These are phyloP conservation scores for Vitis amurensis DNA, from an alignment of 164 flowering plant species.

Conservation along the genomic window DNA sequence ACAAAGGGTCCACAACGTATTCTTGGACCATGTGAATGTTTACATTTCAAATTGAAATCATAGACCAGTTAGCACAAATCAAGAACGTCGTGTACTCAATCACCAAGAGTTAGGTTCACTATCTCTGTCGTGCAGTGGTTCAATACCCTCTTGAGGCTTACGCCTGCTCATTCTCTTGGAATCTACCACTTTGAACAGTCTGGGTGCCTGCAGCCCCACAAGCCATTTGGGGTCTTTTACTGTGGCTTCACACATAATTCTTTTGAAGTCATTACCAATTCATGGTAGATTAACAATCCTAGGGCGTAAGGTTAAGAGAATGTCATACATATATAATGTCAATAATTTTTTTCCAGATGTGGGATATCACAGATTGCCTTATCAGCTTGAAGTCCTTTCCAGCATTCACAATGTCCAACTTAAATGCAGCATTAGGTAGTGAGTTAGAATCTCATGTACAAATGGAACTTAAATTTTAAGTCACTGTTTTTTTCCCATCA, in stretches of 20 bases:
- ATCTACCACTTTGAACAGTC: constrained; percentile 26
- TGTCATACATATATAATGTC: too few relatives aligned
- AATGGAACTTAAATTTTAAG: too few relatives aligned
- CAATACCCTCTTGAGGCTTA: constrained; percentile 26
- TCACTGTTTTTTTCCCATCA: too few relatives aligned
- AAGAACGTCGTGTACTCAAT: constrained; percentile 22
- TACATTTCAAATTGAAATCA: too few relatives aligned
- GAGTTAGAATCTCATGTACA: background rate
- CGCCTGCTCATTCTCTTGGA: constrained; percentile 28
- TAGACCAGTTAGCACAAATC: too few relatives aligned
- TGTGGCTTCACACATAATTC: constrained; percentile 29
- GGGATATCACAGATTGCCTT: too few relatives aligned
- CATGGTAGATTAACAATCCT: constrained; percentile 68
- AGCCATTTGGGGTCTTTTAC: constrained; percentile 26
- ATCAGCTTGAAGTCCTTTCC: constrained; percentile 46
- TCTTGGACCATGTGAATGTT: too few relatives aligned
- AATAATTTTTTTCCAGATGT: too few relatives aligned
- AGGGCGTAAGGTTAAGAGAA: constrained; percentile 34
- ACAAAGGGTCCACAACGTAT: too few relatives aligned
- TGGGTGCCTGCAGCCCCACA: constrained; percentile 20
- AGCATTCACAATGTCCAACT: constrained; percentile 58
- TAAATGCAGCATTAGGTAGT: constrained; percentile 2
- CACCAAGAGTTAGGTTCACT: constrained; percentile 30
- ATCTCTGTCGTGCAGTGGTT: constrained; percentile 26
- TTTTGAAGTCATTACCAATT: constrained; percentile 75